Base-by-base conservation (phyloP, 1,284 basidiomycete genomes). In the Wallemia mellicola region DNA sequence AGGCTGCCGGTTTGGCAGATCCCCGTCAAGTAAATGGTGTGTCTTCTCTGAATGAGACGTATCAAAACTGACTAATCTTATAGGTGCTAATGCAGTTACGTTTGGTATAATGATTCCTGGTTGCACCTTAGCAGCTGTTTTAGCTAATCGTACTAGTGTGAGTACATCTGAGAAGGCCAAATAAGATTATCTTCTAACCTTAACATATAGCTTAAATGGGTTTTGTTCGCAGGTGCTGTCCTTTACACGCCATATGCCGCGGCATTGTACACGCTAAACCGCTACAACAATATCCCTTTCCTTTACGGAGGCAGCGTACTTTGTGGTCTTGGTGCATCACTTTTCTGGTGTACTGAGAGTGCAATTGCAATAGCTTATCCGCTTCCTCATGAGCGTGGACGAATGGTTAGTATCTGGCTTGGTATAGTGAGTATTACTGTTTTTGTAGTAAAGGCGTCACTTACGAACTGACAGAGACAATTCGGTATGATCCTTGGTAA, bases 31-130 rank as follows among this genome's bases (percentile, higher is more conserved):
- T 70, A 54, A 69, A 71, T 28, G 69, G 68, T 1, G 69, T 67
- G 59, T n/a, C n/a, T n/a, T n/a, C n/a, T n/a, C n/a, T n/a, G n/a
- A n/a, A n/a, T n/a, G n/a, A n/a, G n/a, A n/a, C n/a, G n/a, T n/a
- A n/a, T n/a, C n/a, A n/a, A n/a, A n/a, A n/a, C n/a, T n/a, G n/a
- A n/a, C n/a, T n/a, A n/a, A n/a, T n/a, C n/a, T n/a, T n/a, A n/a
- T n/a, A n/a, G n/a, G n/a, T n/a, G n/a, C n/a, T n/a, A 71, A 71
- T 59, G 63, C 66, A 0, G 26, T 69, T 17, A 70, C 69, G 1
- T 71, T 67, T 55, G 67, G 62, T 63, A 0, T 59, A 65, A 15
- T 48, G 2, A 2, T 26, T 0, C 27, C 17, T 14, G 17, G 15
- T 9, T 30, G 1, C 19, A 24, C 2, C 7, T 24, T n/a, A 2